Conservation (phyloP, 106 monocot genomes). For the Dactylorhiza incarnata region DNA sequence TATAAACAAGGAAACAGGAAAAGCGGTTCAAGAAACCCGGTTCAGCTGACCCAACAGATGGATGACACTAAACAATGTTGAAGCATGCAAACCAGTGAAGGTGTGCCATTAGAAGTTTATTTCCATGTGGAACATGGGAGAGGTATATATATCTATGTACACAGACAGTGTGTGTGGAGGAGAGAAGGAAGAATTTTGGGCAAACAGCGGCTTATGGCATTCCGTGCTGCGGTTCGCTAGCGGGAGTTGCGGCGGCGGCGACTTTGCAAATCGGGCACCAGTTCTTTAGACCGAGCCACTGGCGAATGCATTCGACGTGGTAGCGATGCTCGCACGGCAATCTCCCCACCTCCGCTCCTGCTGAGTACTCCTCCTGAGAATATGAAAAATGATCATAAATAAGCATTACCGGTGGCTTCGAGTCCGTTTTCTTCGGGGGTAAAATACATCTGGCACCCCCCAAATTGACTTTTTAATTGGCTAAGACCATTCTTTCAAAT, state of each 20-base stretch:
- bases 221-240: background rate
- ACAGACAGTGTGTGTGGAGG: background rate
- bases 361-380: slow-evolving; percentile 70
- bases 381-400: background rate
- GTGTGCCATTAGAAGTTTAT: background rate
- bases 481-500: too few relatives aligned
- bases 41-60: background rate
- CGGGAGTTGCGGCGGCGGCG: slow-evolving; percentile 18
- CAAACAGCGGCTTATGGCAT: background rate
- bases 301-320: slow-evolving; percentile 57
- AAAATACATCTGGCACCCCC: too few relatives aligned
- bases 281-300: slow-evolving; percentile 84
- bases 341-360: slow-evolving; percentile 60
- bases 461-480: too few relatives aligned
- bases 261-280: slow-evolving; percentile 92
- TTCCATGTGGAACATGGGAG: background rate
- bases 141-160: background rate
- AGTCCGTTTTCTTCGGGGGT: background rate
- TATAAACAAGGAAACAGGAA: too few relatives aligned
- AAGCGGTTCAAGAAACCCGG: too few relatives aligned
- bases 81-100: background rate
- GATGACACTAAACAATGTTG: too few relatives aligned
- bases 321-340: slow-evolving; percentile 60
- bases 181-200: background rate
- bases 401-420: background rate